Percentiles rank a stretch among this genome's conserved stretches.
Conservation (phyloP, 495 filamentous ascomycete genomes). For the Trichoderma erinaceum region DNA sequence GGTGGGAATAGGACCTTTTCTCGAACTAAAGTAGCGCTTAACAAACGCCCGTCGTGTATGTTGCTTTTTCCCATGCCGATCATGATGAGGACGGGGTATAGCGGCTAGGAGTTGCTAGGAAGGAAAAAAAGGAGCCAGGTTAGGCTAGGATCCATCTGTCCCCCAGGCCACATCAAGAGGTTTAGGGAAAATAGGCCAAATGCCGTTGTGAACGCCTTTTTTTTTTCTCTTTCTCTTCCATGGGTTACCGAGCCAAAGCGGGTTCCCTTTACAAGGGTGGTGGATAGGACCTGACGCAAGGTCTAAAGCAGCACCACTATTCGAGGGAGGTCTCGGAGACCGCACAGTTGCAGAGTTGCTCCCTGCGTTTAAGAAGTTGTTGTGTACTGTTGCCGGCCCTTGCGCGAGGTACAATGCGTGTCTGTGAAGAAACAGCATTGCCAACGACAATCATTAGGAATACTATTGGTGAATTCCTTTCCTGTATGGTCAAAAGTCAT, state of each 20-base stretch:
- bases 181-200: neutral
- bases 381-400: neutral
- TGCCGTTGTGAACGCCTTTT: neutral
- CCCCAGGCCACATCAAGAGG: neutral
- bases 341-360: neutral
- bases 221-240: neutral
- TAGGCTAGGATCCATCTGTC: neutral
- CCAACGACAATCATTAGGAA: neutral
- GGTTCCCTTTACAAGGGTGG: constrained; percentile 1
- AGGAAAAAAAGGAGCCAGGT: neutral
- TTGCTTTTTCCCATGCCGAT: neutral
- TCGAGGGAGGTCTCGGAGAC: neutral
- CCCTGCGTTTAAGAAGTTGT: neutral
- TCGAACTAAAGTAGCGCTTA: neutral
- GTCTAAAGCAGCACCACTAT: neutral
- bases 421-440: neutral
- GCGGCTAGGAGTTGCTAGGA: neutral
- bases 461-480: neutral
- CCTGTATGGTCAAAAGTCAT: neutral
- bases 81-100: neutral
- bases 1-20: neutral
- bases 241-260: neutral
- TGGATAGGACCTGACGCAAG: neutral
- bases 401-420: neutral
- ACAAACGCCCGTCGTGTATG: neutral